Evolutionary conservation across 2,329 filamentous ascomycete species (phyloP).

Genomic region (Didymella keratinophila): DNA sequence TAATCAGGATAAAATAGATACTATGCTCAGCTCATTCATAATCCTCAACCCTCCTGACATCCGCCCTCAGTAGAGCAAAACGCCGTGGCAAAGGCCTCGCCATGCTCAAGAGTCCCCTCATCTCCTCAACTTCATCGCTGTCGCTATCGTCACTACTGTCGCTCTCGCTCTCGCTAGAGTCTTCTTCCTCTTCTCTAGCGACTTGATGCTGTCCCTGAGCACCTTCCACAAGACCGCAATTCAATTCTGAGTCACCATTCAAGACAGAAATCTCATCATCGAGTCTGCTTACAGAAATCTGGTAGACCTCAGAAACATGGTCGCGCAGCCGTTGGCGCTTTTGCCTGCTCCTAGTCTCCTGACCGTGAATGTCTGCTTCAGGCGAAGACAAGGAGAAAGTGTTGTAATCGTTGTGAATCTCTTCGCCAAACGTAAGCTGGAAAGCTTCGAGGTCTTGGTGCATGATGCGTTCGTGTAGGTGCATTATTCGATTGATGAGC

Average conservation of each 20-base stretch:
- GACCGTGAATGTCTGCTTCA: no score
- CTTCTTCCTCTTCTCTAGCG: neutral
- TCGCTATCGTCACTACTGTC: neutral
- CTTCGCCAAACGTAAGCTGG: neutral
- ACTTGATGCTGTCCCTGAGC: neutral
- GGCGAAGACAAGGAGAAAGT: neutral
- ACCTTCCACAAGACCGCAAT: neutral
- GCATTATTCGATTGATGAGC: neutral
- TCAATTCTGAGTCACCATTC: neutral
- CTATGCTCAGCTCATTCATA: neutral
- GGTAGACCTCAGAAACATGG: conserved; percentile 1
- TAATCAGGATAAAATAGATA: neutral
- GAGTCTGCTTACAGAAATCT: neutral
- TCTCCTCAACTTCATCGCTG: neutral
- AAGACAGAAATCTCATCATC: neutral
- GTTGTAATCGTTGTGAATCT: neutral
- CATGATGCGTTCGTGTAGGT: neutral
- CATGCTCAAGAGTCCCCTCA: neutral
- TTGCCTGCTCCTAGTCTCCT: neutral
- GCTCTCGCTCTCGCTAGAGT: conserved; percentile 10
- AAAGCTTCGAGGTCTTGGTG: neutral
- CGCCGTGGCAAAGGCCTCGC: neutral
- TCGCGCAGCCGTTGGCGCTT: neutral
- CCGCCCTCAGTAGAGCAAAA: neutral
- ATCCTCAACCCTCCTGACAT: neutral